Base-by-base conservation (phyloP, 306 rosid species). In the Pyrus betulifolia region DNA sequence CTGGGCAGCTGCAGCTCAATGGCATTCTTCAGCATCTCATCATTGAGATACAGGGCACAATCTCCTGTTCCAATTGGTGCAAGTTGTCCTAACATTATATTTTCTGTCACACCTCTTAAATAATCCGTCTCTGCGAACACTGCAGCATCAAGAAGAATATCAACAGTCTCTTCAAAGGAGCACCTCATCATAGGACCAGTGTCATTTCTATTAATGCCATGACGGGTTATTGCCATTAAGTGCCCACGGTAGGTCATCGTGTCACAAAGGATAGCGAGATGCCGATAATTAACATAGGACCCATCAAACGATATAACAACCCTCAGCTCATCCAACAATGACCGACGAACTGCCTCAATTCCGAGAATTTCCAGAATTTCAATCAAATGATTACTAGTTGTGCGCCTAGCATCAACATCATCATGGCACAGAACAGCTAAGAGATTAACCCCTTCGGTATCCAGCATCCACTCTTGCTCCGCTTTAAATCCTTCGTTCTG, bases 171-270 rank as follows among this genome's bases (percentile, higher is more conserved):
- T 83, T 96, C 99, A 79, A 96, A 96, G 14, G 99, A 96, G 84
- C 99, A 96, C 72, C 99, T 87, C 99, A 96, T 96, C 99, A 96
- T 92, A 23, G 99, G 99, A 22, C 99, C 99, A 11, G 98, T 96
- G 74, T 96, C 99, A 79, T 96, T 96, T 57, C 98, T 51, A 71
- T 96, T 96, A 71, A 96, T 96, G 30, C 99, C 99, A 75, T 96
- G 99, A 46, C 99, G 99, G 4, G 99, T 96, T 67, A 96, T 96
- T 73, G 99, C 96, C 99, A 96, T 96, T 87, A 96, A 86, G 88
- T 96, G 97, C 72, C 99, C 98, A 58, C 99, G 88, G 81, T 96
- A 92, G 3, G 99, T 96, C 99, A 96, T 96, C 28, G 99, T 92
- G 75, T 96, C 99, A 78, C 99, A 96, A 25, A 96, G 99, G 79